Evolutionary conservation across 352 stramenopile species (phyloP).

Genomic region (Globisporangium barbulae): DNA sequence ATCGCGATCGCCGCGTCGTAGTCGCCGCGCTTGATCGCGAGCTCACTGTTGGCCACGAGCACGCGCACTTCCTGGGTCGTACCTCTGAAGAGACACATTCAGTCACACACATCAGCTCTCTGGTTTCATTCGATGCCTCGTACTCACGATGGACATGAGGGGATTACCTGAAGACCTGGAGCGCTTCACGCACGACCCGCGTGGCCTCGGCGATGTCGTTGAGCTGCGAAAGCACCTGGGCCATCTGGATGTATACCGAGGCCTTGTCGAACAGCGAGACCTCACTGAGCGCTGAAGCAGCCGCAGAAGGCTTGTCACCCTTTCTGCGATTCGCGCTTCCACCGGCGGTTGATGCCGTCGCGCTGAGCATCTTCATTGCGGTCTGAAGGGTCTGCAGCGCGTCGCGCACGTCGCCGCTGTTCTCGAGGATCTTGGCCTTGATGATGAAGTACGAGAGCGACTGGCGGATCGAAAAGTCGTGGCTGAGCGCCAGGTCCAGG

Average conservation of each 20-base stretch:
- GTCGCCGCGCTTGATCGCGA: constrained; percentile 89
- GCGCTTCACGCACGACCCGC: constrained; percentile 58
- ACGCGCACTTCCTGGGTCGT: constrained; percentile 89
- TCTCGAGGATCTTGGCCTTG: constrained; percentile 82
- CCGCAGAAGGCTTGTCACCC: constrained; percentile 11
- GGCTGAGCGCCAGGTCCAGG: constrained; percentile 86
- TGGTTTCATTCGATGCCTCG: not conserved
- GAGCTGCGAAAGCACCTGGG: constrained; percentile 74
- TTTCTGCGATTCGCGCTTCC: constrained; percentile 10
- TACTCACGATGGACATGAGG: constrained; percentile 13
- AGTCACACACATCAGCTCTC: too few relatives aligned
- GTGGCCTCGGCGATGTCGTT: constrained; percentile 71
- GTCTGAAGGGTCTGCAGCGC: constrained; percentile 73
- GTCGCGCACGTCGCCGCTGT: constrained; percentile 71
- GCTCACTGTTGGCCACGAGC: constrained; percentile 87
- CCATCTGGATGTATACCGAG: constrained; percentile 86
- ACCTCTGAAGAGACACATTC: too few relatives aligned
- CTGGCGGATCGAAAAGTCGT: constrained; percentile 87
- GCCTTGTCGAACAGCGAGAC: constrained; percentile 81
- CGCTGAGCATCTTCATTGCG: constrained; percentile 68
- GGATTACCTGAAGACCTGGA: constrained; percentile 62
- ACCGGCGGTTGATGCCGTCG: not conserved
- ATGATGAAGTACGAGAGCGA: constrained; percentile 86
- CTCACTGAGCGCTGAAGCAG: not conserved
- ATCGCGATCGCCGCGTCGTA: constrained; percentile 89